These are phyloP conservation scores for Auricularia sp. DNA, from an alignment of 768 basidiomycete species.

Conservation along the genomic window DNA sequence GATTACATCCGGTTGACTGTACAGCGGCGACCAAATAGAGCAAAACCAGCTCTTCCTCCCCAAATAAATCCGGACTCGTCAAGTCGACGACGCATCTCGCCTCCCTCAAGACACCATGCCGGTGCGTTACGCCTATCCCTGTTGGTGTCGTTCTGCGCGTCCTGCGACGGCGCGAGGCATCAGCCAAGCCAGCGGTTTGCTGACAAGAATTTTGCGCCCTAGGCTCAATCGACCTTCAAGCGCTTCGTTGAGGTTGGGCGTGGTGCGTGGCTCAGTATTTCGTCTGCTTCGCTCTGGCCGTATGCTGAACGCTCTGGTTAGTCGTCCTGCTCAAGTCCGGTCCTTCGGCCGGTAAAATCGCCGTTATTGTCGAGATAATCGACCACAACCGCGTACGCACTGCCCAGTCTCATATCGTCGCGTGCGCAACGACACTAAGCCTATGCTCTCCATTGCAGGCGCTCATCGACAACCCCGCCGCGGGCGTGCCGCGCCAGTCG, in stretches of 20 bases:
- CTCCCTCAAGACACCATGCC: not conserved
- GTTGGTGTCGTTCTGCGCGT: too few relatives aligned
- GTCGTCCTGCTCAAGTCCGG: conserved; percentile 93
- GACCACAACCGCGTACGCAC: conserved; percentile 91
- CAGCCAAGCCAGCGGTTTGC: too few relatives aligned
- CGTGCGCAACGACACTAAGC: too few relatives aligned
- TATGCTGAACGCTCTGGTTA: conserved; percentile 16
- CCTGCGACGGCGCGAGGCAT: too few relatives aligned
- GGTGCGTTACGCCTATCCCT: not conserved
- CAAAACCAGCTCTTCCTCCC: too few relatives aligned
- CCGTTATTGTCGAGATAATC: conserved; percentile 93
- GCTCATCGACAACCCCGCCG: conserved; percentile 88
- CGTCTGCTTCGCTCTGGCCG: too few relatives aligned
- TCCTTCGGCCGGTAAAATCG: conserved; percentile 78
- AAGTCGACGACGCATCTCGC: not conserved
- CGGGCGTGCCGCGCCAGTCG: conserved; percentile 84
- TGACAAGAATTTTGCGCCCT: not conserved
- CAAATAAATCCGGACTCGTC: not conserved
- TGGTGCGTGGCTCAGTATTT: conserved; percentile 36
- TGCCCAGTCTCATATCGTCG: too few relatives aligned
- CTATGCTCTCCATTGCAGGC: conserved; percentile 42
- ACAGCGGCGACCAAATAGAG: too few relatives aligned
- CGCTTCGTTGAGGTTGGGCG: conserved; percentile 98
- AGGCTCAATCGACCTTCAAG: conserved; percentile 81
- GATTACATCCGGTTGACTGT: too few relatives aligned